A percentile compares a stretch with the other conserved stretches of the same genome.
Conservation (phyloP, 495 filamentous ascomycete species). For the Penicillium flavigenum region DNA sequence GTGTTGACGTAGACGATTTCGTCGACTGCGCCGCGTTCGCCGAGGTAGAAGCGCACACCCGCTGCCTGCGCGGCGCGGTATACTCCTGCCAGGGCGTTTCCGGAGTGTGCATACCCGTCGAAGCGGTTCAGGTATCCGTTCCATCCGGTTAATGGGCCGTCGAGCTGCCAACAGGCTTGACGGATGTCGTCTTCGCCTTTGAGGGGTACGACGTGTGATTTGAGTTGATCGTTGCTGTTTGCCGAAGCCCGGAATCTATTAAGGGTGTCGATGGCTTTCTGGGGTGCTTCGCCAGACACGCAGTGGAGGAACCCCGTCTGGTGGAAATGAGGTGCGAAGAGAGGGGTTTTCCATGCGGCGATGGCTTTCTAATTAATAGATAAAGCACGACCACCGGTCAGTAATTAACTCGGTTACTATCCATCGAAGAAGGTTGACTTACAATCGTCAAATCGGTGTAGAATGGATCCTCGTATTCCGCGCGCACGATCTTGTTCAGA, state of each 20-base stretch:
- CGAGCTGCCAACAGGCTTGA: conserved; percentile 42
- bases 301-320: conserved; percentile 55
- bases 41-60: conserved; percentile 42
- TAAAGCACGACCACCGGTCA: conserved; percentile 14
- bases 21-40: conserved; percentile 28
- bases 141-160: conserved; percentile 51
- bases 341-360: conserved; percentile 49
- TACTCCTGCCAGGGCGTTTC: conserved; percentile 38
- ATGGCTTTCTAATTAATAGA: conserved; percentile 45
- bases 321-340: conserved; percentile 54
- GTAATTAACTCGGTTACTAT: conserved; percentile 10
- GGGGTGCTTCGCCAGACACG: conserved; percentile 44
- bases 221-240: conserved; percentile 34
- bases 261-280: conserved; percentile 48
- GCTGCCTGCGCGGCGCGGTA: conserved; percentile 27
- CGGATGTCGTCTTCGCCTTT: conserved; percentile 38
- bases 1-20: conserved; percentile 29
- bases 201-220: conserved; percentile 36
- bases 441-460: conserved; percentile 47
- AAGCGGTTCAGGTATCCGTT: conserved; percentile 55
- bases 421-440: conserved; percentile 15
- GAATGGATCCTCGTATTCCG: conserved; percentile 54
- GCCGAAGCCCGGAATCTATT: conserved; percentile 46
- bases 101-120: conserved; percentile 54
- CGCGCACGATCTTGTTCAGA: conserved; percentile 55